Conservation (phyloP, 2,329 filamentous ascomycete species). For the Botryotinia calthae region DNA sequence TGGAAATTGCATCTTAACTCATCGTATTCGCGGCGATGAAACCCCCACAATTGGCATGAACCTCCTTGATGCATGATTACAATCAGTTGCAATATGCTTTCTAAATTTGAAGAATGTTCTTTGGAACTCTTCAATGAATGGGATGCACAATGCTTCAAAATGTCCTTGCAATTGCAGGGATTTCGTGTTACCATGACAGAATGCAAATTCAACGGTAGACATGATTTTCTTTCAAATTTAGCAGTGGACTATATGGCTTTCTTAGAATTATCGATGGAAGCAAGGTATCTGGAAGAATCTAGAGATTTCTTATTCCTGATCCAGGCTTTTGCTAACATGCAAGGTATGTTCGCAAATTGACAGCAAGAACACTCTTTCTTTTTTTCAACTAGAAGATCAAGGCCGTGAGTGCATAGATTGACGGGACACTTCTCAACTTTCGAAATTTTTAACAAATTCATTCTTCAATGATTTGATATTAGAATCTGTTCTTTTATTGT, state of each 20-base stretch:
- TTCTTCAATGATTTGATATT: too few species aligned
- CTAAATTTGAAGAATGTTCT: neutral
- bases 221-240: neutral
- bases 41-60: neutral
- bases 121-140: neutral
- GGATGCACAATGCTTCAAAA: neutral
- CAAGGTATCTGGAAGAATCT: too few species aligned
- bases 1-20: slow-evolving; percentile 3
- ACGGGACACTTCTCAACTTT: too few species aligned
- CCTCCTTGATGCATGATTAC: neutral
- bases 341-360: neutral
- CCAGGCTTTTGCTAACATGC: neutral
- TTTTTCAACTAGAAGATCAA: neutral
- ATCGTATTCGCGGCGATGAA: neutral
- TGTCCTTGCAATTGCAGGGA: neutral
- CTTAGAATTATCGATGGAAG: neutral
- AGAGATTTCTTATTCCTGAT: neutral
- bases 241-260: neutral
- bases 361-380: neutral
- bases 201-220: neutral
- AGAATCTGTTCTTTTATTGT: too few species aligned
- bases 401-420: too few species aligned
- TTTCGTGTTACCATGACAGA: neutral
- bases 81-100: neutral
- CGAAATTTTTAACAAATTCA: too few species aligned